Evolutionary conservation across 139 green algal genomes (phyloP).

Genomic region (Chlorella sp.): DNA sequence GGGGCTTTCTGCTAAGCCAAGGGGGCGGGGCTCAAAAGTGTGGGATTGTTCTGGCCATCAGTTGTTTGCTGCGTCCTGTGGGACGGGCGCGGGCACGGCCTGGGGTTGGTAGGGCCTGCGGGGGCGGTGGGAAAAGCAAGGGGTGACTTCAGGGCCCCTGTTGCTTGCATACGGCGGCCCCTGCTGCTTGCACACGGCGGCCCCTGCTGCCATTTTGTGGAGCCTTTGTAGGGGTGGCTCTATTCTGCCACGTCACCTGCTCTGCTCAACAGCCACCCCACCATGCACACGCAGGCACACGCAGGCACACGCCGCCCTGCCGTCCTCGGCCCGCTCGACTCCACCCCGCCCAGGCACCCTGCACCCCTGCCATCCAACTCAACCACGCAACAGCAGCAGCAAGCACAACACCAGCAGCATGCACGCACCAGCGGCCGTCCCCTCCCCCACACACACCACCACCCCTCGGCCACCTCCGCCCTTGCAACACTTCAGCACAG

Average conservation of each 20-base stretch:
- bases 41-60: neutral
- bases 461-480: too few relatives aligned
- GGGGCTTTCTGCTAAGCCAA: too few relatives aligned
- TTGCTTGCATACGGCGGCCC: too few relatives aligned
- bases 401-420: neutral
- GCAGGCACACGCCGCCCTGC: neutral
- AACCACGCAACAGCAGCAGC: neutral
- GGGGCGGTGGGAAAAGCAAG: neutral
- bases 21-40: too few relatives aligned
- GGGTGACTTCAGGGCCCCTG: too few relatives aligned
- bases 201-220: too few relatives aligned
- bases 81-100: neutral
- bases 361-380: too few relatives aligned
- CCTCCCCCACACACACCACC: neutral
- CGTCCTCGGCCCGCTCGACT: neutral
- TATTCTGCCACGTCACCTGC: too few relatives aligned
- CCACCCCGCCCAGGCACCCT: neutral
- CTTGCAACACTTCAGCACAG: too few relatives aligned
- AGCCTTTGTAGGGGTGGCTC: too few relatives aligned
- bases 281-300: neutral
- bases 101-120: conserved; percentile 17
- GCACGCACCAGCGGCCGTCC: neutral
- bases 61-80: conserved; percentile 19
- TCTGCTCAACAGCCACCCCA: neutral
- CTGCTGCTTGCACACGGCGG: too few relatives aligned